Percentiles rank a stretch among this genome's conserved stretches.
These are phyloP conservation scores for Aquilaria agallochum DNA, from an alignment of 441 rosid genomes.

Conservation along the genomic window DNA sequence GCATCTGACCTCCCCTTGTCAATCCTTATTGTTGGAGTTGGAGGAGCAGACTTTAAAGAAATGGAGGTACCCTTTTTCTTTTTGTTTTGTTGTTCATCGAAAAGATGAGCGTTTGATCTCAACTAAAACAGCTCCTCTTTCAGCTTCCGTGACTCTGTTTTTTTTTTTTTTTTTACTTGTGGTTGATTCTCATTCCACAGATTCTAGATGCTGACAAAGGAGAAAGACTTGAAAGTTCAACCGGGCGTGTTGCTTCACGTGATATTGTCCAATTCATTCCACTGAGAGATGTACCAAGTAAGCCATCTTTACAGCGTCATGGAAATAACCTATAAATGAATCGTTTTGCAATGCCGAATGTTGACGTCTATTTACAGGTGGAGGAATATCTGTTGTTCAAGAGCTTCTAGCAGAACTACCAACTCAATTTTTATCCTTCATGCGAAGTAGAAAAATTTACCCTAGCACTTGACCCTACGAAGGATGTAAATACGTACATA, in stretches of 20 bases:
- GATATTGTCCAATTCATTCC: constrained; percentile 94
- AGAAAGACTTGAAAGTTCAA: constrained; percentile 79
- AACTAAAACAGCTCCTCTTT: no score
- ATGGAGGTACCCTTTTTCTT: constrained; percentile 63
- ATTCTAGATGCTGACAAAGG: constrained; percentile 87
- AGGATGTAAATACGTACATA: no score
- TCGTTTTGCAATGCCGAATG: neutral
- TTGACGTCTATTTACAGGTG: constrained; percentile 31
- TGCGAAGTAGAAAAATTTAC: constrained; percentile 61
- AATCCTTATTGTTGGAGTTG: constrained; percentile 87
- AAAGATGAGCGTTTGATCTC: no score
- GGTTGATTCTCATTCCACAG: constrained; percentile 20
- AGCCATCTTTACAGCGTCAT: constrained; percentile 13
- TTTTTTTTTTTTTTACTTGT: neutral
- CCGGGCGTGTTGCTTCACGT: constrained; percentile 81
- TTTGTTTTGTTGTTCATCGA: no score
- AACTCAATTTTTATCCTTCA: constrained; percentile 66
- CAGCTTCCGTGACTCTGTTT: neutral
- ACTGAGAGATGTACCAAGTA: constrained; percentile 66
- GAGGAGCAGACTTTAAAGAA: constrained; percentile 96
- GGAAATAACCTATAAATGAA: no score
- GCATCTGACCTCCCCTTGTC: constrained; percentile 93
- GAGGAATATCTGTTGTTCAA: constrained; percentile 69
- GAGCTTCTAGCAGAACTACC: constrained; percentile 84
- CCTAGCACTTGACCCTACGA: constrained; percentile 22